phyloP scores from a whole-genome alignment of 106 monocot species.

The Dendrobium huoshanense region DNA sequence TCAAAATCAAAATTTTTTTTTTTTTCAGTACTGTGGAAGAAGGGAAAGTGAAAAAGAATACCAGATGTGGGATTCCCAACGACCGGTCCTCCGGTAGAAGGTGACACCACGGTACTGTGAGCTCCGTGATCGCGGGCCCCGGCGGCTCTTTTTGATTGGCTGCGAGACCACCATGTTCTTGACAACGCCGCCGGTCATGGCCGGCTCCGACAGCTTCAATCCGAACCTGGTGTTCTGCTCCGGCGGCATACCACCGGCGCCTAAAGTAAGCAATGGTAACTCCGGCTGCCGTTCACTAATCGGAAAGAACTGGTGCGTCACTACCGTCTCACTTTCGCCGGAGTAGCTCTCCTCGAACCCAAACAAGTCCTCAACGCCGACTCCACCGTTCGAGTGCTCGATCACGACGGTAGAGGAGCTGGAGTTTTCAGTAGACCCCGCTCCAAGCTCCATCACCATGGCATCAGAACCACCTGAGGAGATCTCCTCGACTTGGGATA shows the following conservation, averaged over 20 bases:
- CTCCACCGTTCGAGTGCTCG: slow-evolving; percentile 10
- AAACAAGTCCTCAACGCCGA: not conserved
- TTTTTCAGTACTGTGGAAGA: not conserved
- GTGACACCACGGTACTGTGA: slow-evolving; percentile 54
- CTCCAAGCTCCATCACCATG: not conserved
- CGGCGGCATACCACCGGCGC: not conserved
- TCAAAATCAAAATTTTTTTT: not conserved
- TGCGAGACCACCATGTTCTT: slow-evolving; percentile 7
- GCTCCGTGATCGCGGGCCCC: slow-evolving; percentile 42
- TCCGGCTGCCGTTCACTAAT: not conserved
- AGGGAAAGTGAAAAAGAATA: not conserved
- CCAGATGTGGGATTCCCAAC: slow-evolving; percentile 60
- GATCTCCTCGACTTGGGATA: not conserved
- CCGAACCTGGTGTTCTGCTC: slow-evolving; percentile 24
- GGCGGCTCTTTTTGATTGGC: slow-evolving; percentile 35
- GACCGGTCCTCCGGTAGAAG: slow-evolving; percentile 45
- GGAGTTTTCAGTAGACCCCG: slow-evolving; percentile 17
- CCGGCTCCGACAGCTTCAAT: slow-evolving; percentile 11
- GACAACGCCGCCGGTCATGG: slow-evolving; percentile 12
- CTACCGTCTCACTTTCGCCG: not conserved
- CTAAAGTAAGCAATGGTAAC: not conserved
- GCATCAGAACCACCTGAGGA: not conserved
- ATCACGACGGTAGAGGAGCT: slow-evolving; percentile 23
- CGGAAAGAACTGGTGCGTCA: slow-evolving; percentile 47
- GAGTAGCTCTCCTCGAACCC: not conserved